These are phyloP conservation scores for Pelargonium citronellum DNA, from an alignment of 441 rosid genomes.

Conservation along the genomic window DNA sequence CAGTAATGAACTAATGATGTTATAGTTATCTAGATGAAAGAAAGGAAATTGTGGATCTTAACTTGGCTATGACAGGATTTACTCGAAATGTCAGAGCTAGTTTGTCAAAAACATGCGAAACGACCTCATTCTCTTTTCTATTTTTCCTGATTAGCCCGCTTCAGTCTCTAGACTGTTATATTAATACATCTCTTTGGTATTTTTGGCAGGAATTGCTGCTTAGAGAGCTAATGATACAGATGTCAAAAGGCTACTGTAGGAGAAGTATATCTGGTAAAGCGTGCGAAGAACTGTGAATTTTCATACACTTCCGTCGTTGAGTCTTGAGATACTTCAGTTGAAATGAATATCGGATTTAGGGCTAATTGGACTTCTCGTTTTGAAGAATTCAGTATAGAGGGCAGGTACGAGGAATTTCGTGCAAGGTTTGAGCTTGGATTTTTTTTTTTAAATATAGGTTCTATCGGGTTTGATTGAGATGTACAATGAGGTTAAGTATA, in stretches of 20 bases:
- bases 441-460: constrained; percentile 14
- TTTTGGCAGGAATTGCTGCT: constrained; percentile 52
- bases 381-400: constrained; percentile 24
- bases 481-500: constrained; percentile 35
- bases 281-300: constrained; percentile 21
- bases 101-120: not conserved
- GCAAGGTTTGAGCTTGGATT: constrained; percentile 34
- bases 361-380: constrained; percentile 34
- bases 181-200: not conserved
- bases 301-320: constrained; percentile 24
- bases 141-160: not conserved
- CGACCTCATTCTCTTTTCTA: too few relatives aligned
- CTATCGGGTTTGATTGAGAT: constrained; percentile 27
- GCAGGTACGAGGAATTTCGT: constrained; percentile 31
- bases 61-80: not conserved
- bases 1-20: too few relatives aligned
- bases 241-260: constrained; percentile 29
- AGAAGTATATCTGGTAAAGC: constrained; percentile 26
- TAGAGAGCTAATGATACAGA: constrained; percentile 31
- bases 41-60: not conserved
- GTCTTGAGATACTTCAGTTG: constrained; percentile 20
- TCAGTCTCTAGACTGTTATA: not conserved
- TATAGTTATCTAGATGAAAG: too few relatives aligned
- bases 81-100: not conserved
- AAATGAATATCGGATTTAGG: constrained; percentile 27